These are phyloP conservation scores for Podila minutissima DNA, from an alignment of 192 early-diverging fungal species.

Conservation along the genomic window DNA sequence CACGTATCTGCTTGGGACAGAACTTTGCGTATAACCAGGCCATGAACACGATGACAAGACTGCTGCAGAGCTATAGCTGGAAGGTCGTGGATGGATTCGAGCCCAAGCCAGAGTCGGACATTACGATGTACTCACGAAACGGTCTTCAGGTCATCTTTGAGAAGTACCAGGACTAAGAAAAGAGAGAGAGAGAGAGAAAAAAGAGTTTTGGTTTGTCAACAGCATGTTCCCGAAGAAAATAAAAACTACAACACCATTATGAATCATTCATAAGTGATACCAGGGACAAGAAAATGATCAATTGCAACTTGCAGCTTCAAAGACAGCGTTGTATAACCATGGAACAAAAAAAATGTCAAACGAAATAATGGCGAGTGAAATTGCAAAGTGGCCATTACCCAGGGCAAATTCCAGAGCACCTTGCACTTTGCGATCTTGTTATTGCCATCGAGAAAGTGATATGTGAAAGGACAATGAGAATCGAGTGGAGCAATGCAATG, in stretches of 20 bases:
- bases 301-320: too few relatives aligned
- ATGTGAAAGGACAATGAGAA: constrained; percentile 1
- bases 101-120: constrained; percentile 48
- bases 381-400: background rate
- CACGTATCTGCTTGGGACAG: constrained; percentile 47
- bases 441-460: too few relatives aligned
- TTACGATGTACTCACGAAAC: constrained; percentile 51
- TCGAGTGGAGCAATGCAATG: background rate
- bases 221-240: background rate
- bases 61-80: constrained; percentile 43
- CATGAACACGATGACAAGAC: constrained; percentile 49
- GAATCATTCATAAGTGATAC: too few relatives aligned
- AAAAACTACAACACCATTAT: too few relatives aligned
- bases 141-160: constrained; percentile 50
- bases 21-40: constrained; percentile 54
- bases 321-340: too few relatives aligned
- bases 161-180: constrained; percentile 16
- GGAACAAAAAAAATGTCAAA: too few relatives aligned
- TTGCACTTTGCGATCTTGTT: background rate
- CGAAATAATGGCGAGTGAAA: too few relatives aligned
- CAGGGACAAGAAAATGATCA: too few relatives aligned
- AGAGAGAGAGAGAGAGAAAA: background rate
- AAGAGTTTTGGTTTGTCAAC: background rate
- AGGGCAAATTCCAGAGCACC: background rate
- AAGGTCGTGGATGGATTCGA: constrained; percentile 37